Conservation (phyloP, 2,329 filamentous ascomycete genomes). For the Colletotrichum sp. region DNA sequence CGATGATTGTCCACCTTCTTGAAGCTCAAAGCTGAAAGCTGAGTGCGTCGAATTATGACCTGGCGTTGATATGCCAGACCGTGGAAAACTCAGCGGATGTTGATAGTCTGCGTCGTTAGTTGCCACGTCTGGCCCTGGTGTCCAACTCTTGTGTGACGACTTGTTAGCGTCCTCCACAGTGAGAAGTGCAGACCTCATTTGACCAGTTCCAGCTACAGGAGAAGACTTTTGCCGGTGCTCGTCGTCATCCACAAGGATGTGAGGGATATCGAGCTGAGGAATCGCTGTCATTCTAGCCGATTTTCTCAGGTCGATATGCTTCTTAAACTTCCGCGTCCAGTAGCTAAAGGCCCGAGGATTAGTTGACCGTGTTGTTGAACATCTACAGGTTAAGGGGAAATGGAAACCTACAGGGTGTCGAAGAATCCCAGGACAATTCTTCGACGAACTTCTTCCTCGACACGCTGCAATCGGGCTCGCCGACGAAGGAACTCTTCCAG, state of each 20-base stretch:
- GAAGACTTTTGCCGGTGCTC: conserved; percentile 30
- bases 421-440: conserved; percentile 95
- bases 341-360: conserved; percentile 54
- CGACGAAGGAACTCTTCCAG: conserved; percentile 94
- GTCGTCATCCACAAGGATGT: conserved; percentile 86
- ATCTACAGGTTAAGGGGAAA: not conserved
- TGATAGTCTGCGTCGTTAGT: conserved; percentile 38
- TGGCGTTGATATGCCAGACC: conserved; percentile 45
- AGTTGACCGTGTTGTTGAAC: not conserved
- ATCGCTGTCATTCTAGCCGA: conserved; percentile 78
- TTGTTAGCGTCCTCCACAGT: conserved; percentile 37
- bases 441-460: conserved; percentile 91
- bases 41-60: conserved; percentile 52
- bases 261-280: conserved; percentile 83
- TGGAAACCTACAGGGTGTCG: conserved; percentile 73
- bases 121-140: conserved; percentile 46
- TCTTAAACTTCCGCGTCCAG: conserved; percentile 84
- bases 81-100: conserved; percentile 61
- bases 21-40: conserved; percentile 64
- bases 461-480: conserved; percentile 86
- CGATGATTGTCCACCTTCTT: conserved; percentile 42
- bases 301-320: conserved; percentile 73
- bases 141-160: conserved; percentile 46
- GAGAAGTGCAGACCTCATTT: conserved; percentile 36
- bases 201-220: conserved; percentile 27